Evolutionary conservation across 139 green algal genomes (phyloP).

Genomic region (Astrephomene gubernaculifera): DNA sequence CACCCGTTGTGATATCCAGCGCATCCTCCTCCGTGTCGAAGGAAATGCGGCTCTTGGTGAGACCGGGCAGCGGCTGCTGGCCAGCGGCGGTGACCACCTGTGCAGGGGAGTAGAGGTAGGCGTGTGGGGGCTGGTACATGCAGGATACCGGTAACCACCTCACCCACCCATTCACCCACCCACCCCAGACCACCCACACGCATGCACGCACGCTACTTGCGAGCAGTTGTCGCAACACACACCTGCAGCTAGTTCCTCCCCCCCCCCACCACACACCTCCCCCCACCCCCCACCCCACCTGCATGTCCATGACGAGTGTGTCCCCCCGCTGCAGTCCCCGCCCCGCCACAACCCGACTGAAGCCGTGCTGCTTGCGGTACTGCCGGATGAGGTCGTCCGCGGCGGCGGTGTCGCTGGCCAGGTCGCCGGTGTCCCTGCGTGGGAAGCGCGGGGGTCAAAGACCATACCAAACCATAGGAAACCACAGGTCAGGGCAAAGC

Average conservation of each 20-base stretch:
- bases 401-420: conserved; percentile 61
- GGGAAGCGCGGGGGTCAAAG: neutral
- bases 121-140: too few relatives aligned
- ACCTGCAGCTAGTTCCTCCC: neutral
- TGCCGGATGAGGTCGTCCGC: conserved; percentile 69
- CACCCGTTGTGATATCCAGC: conserved; percentile 49
- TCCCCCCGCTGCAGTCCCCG: conserved; percentile 53
- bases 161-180: too few relatives aligned
- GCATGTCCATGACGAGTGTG: conserved; percentile 62
- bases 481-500: too few relatives aligned
- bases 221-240: neutral
- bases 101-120: too few relatives aligned
- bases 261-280: too few relatives aligned
- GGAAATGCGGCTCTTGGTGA: conserved; percentile 42
- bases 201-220: too few relatives aligned
- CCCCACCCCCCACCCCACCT: neutral
- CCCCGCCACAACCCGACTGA: conserved; percentile 67
- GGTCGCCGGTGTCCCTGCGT: conserved; percentile 57
- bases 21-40: conserved; percentile 66
- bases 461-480: neutral
- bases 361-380: conserved; percentile 71
- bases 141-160: too few relatives aligned
- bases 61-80: conserved; percentile 52
- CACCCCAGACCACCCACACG: too few relatives aligned
- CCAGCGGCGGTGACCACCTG: too few relatives aligned